Base-by-base conservation (phyloP, 768 basidiomycete species). In the Suillus lakei region DNA sequence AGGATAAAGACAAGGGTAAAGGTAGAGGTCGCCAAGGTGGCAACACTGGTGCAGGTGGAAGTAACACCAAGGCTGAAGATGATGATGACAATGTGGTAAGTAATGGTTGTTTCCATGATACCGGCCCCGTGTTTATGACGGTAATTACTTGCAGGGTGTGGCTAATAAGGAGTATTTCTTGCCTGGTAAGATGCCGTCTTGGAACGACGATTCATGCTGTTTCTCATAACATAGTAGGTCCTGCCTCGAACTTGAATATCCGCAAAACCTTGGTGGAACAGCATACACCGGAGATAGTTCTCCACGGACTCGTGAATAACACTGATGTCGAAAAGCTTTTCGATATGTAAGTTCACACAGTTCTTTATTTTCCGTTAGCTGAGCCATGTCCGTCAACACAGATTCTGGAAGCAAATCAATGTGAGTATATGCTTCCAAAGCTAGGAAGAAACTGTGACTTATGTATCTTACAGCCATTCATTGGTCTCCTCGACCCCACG, bases 251-350 rank as follows among this genome's bases (percentile, higher is more conserved):
- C 72, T 85, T 93, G 50, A 83, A 78, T 21, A 87, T 90, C 60
- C 85, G 92, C 10, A 89, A 89, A 63, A 81, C 83, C 32, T 75
- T 93, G 71, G 92, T 93, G 54, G 91, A 93, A 70, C 88, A 86
- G 64, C 90, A 92, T 68, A 90, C 86, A 68, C 93, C 93, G 0
- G 92, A 93, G 70, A 93, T 95, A 63, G 73, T 95, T 48, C 85
- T 92, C 2, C 92, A 93, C 69, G 91, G 91, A 12, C 78, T 95
- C 26, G 91, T 95, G 41, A 88, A 87, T 1, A 86, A 90, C 0
- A 85, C 86, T 55, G 93, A 95, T 66, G 92, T 94, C 3, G 90
- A 93, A 64, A 89, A 89, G 68, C 77, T 95, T n/a, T 95, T 95
- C 69, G 83, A 91, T 39, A 92, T 95, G 91, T 93, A 69, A 38